Percentiles rank a stretch among this genome's conserved stretches.
phyloP scores from a whole-genome alignment of 768 basidiomycete genomes.

The Leccinum rimulosum region DNA sequence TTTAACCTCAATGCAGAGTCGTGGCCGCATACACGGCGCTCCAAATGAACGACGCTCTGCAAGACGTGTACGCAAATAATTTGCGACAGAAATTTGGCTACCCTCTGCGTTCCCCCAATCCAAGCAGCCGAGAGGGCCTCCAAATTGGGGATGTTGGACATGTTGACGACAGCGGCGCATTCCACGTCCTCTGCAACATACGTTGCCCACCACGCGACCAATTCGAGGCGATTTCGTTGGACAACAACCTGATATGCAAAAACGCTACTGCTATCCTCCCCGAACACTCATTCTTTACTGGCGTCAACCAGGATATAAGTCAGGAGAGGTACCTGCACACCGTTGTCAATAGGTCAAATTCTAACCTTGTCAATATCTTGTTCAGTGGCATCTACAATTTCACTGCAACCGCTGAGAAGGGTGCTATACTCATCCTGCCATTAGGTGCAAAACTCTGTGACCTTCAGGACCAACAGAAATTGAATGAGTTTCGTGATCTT shows the following conservation, averaged over 20 bases:
- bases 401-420: background rate
- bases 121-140: slow-evolving; percentile 26
- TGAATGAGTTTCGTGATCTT: background rate
- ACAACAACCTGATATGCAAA: background rate
- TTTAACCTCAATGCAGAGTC: too few species aligned
- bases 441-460: background rate
- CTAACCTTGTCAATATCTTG: background rate
- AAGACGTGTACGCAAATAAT: slow-evolving; percentile 11
- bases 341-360: background rate
- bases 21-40: too few species aligned
- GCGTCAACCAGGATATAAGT: too few species aligned
- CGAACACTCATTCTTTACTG: too few species aligned
- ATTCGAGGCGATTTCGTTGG: background rate
- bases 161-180: slow-evolving; percentile 24
- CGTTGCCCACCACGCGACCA: background rate
- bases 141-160: slow-evolving; percentile 36
- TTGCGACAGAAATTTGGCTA: slow-evolving; percentile 21
- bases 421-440: slow-evolving; percentile 7
- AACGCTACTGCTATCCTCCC: too few species aligned
- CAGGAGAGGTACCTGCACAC: too few species aligned
- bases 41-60: background rate
- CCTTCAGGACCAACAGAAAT: background rate
- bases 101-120: slow-evolving; percentile 30
- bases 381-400: background rate
- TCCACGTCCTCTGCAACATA: slow-evolving; percentile 35